phyloP scores from a whole-genome alignment of 2,329 filamentous ascomycete species.

The Seiridium unicorne region DNA sequence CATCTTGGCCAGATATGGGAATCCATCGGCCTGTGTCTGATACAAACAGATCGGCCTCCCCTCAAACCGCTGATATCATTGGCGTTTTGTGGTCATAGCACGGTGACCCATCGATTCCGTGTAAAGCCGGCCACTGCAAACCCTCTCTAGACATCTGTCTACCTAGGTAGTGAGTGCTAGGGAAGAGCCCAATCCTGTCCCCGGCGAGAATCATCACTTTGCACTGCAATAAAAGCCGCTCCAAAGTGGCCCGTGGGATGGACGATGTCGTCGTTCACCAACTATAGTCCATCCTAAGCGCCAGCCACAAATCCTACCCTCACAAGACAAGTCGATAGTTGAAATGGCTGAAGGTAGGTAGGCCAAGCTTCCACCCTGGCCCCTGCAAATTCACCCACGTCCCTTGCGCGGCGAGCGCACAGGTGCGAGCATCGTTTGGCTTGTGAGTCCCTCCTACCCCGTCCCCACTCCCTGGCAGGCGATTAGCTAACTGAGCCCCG shows the following conservation, averaged over 20 bases:
- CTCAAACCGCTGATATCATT: neutral
- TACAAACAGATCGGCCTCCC: slow-evolving; percentile 2
- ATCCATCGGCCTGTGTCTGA: neutral
- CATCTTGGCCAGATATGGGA: neutral
- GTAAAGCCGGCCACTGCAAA: neutral
- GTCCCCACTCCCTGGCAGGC: slow-evolving; percentile 22
- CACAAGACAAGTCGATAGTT: neutral
- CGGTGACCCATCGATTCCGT: neutral
- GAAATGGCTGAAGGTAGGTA: slow-evolving; percentile 7
- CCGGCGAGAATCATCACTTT: too few relatives aligned
- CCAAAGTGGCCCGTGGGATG: too few relatives aligned
- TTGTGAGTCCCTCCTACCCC: slow-evolving; percentile 13
- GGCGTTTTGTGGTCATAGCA: slow-evolving; percentile 6
- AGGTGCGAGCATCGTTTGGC: slow-evolving; percentile 27
- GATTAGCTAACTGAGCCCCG: neutral
- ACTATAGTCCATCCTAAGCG: slow-evolving; percentile 2
- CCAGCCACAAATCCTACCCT: neutral
- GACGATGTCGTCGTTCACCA: neutral
- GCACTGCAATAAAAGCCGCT: too few relatives aligned
- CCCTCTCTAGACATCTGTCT: too few relatives aligned
- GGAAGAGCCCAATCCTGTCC: too few relatives aligned
- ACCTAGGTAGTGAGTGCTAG: too few relatives aligned
- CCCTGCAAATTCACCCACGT: slow-evolving; percentile 13
- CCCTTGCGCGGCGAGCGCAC: slow-evolving; percentile 16
- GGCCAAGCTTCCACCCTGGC: slow-evolving; percentile 15